A percentile compares a stretch with the other conserved stretches of the same genome.
Conservation (phyloP, 805 yeast species). For the Lachancea sp. region DNA sequence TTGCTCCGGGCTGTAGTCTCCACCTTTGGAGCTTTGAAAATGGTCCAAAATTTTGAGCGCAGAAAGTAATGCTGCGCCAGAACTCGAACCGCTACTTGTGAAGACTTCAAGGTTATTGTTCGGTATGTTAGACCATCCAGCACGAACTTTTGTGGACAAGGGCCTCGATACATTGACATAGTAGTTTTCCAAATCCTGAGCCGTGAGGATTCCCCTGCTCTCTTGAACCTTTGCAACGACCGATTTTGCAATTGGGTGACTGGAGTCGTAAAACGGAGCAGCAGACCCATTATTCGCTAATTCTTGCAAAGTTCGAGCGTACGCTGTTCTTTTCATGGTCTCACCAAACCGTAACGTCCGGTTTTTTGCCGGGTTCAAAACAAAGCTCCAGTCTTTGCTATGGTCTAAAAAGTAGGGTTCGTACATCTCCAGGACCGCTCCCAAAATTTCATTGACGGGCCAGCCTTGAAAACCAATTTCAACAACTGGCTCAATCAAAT, state of each 20-base stretch:
- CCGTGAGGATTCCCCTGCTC: constrained; percentile 61
- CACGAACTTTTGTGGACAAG: constrained; percentile 20
- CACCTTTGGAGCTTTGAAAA: constrained; percentile 36
- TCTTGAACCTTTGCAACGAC: constrained; percentile 45
- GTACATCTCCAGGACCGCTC: constrained; percentile 37
- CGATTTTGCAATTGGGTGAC: constrained; percentile 62
- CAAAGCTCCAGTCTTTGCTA: constrained; percentile 50
- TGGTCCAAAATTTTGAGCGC: constrained; percentile 62
- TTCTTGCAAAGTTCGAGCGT: constrained; percentile 59
- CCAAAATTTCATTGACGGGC: constrained; percentile 42
- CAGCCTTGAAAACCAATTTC: constrained; percentile 63
- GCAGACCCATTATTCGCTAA: constrained; percentile 74
- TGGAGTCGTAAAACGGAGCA: constrained; percentile 76
- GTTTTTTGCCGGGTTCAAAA: constrained; percentile 33
- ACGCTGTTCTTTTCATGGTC: constrained; percentile 46
- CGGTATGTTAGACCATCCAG: constrained; percentile 28
- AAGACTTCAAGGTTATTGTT: constrained; percentile 41
- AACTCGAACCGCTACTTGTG: constrained; percentile 66
- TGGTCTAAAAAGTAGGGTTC: constrained; percentile 30
- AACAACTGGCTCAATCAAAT: constrained; percentile 70
- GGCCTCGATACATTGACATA: constrained; percentile 41
- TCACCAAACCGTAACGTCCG: constrained; percentile 52
- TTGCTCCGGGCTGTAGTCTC: constrained; percentile 43
- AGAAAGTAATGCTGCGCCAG: constrained; percentile 75
- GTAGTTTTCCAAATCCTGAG: constrained; percentile 63